These are phyloP conservation scores for Cubamyces sp. DNA, from an alignment of 768 basidiomycete species.

Conservation along the genomic window DNA sequence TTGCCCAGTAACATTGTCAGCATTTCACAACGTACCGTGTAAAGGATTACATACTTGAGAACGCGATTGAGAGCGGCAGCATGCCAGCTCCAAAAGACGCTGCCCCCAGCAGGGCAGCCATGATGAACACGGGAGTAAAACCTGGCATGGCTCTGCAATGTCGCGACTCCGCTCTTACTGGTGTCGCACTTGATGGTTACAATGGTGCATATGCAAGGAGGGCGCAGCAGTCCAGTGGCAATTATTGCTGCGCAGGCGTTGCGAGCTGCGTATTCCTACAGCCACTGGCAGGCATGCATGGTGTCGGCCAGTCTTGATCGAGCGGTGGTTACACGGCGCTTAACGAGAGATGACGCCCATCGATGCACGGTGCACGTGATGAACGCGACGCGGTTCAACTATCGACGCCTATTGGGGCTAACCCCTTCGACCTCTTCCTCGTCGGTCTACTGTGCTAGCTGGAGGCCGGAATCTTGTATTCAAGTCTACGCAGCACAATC, in stretches of 20 bases:
- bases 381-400: conserved; percentile 3
- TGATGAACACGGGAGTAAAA: conserved; percentile 49
- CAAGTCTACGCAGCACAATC: too few relatives aligned
- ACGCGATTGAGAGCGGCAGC: conserved; percentile 72
- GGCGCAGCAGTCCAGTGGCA: not conserved
- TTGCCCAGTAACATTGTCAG: not conserved
- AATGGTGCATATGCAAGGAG: too few relatives aligned
- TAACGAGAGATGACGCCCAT: too few relatives aligned
- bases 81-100: conserved; percentile 73
- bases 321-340: too few relatives aligned
- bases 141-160: conserved; percentile 32
- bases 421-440: too few relatives aligned
- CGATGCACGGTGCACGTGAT: conserved; percentile 3
- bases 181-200: not conserved
- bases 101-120: conserved; percentile 64
- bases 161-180: not conserved
- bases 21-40: not conserved
- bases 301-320: not conserved
- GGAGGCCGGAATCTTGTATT: too few relatives aligned
- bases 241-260: too few relatives aligned
- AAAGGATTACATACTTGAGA: conserved; percentile 57
- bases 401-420: too few relatives aligned
- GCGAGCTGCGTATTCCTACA: too few relatives aligned
- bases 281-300: not conserved
- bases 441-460: too few relatives aligned